Conservation (phyloP, 2,329 filamentous ascomycete genomes). For the Fusarium robinianum region DNA sequence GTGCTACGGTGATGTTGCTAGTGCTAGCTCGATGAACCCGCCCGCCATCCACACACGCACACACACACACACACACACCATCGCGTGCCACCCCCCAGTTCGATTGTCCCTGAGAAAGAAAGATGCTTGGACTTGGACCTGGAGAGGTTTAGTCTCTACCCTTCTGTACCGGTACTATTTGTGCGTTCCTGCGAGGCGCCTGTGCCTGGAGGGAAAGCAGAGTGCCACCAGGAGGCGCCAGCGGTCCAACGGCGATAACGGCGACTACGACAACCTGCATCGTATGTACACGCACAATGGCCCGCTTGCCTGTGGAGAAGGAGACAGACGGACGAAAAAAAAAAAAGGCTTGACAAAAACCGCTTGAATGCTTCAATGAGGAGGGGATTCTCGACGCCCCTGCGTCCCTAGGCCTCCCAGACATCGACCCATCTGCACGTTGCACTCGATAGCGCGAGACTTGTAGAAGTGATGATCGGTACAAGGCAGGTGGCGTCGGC, state of each 20-base stretch:
- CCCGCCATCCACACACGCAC: slow-evolving; percentile 11
- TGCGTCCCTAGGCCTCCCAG: slow-evolving; percentile 13
- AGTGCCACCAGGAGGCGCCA: slow-evolving; percentile 12
- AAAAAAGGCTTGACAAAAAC: no score
- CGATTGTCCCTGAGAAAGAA: slow-evolving; percentile 25
- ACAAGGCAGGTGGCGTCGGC: slow-evolving; percentile 12
- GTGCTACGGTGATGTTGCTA: no score
- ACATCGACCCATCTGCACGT: slow-evolving; percentile 24
- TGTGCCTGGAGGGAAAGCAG: slow-evolving; percentile 18
- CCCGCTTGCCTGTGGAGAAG: slow-evolving; percentile 10
- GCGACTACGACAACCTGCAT: slow-evolving; percentile 16
- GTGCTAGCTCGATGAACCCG: slow-evolving; percentile 5
- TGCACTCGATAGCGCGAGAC: slow-evolving; percentile 23
- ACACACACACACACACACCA: slow-evolving; percentile 17
- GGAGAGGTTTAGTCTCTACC: slow-evolving; percentile 12
- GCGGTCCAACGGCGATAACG: slow-evolving; percentile 14
- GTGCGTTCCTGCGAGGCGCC: slow-evolving; percentile 6
- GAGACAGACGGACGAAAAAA: slow-evolving; percentile 7
- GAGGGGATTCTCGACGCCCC: slow-evolving; percentile 17
- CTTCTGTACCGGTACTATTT: slow-evolving; percentile 1
- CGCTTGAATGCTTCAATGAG: slow-evolving; percentile 20
- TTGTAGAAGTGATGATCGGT: slow-evolving; percentile 3
- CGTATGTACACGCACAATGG: slow-evolving; percentile 15
- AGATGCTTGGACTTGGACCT: no score
- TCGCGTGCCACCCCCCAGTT: slow-evolving; percentile 11